Conservation (phyloP, 2,329 filamentous ascomycete genomes). For the Cladosporium sp. region DNA sequence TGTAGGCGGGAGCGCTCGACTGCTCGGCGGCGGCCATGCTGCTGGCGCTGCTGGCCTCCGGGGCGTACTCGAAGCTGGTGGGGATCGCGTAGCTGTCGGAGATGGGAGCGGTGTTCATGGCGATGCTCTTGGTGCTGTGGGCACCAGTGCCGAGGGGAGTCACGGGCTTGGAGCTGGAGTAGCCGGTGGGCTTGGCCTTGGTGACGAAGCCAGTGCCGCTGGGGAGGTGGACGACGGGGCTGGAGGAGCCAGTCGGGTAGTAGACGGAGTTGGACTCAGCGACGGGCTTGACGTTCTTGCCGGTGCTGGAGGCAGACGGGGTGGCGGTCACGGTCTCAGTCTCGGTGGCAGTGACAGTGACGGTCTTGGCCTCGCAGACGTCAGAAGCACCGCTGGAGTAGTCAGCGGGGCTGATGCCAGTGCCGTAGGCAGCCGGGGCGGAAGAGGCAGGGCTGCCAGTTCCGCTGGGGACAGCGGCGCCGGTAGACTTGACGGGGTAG, state of each 20-base stretch:
- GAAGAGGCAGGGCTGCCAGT: slow-evolving; percentile 6
- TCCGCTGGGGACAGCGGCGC: neutral
- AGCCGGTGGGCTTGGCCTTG: slow-evolving; percentile 19
- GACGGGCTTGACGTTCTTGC: slow-evolving; percentile 17
- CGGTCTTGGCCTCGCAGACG: slow-evolving; percentile 24
- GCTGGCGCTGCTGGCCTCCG: neutral
- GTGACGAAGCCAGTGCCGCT: slow-evolving; percentile 26
- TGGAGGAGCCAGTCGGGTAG: slow-evolving; percentile 21
- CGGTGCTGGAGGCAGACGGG: slow-evolving; percentile 12
- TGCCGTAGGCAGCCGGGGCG: slow-evolving; percentile 3
- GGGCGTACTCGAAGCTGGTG: slow-evolving; percentile 6
- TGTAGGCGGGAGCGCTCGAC: neutral
- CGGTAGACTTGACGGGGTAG: slow-evolving; percentile 20
- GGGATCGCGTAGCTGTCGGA: slow-evolving; percentile 12
- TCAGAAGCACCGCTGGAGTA: slow-evolving; percentile 14
- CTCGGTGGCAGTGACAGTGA: slow-evolving; percentile 31
- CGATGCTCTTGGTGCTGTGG: slow-evolving; percentile 9
- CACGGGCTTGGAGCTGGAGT: slow-evolving; percentile 25
- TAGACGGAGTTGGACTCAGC: slow-evolving; percentile 20
- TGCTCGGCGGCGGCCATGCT: neutral
- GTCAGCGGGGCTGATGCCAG: slow-evolving; percentile 12
- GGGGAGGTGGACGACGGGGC: slow-evolving; percentile 11
- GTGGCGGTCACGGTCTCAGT: slow-evolving; percentile 26
- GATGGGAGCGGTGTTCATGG: slow-evolving; percentile 1
- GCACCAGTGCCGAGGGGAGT: slow-evolving; percentile 3